Base-by-base conservation (phyloP, 2,329 filamentous ascomycete genomes). In the Phyllosticta capitalensis region DNA sequence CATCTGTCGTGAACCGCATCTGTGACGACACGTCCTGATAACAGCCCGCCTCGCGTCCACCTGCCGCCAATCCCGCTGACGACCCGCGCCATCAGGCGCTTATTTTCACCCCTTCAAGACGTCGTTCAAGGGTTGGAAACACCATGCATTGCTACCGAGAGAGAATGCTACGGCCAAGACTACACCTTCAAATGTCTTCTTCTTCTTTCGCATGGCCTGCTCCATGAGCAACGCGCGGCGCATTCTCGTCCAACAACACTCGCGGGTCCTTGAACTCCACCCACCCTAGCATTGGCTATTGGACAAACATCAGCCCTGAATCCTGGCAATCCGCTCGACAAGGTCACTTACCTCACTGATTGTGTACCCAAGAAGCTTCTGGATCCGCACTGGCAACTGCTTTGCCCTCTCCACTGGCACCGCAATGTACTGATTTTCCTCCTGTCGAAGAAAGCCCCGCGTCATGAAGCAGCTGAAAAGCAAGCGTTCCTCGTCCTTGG, bases 351-450 rank as follows among this genome's bases (percentile, higher is more conserved):
- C 64, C 49, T 65, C 64, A 56, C 64, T 65, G 17, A 65, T 54
- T 1, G 64, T 61, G 55, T 66, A 67, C 1, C 65, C 65, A 20
- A 65, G 62, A 49, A 64, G 63, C 45, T 62, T 54, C 53, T 67
- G 63, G 5, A 64, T 28, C 12, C 26, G n/a, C 1, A 56, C 54
- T 4, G 64, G 63, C 22, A 65, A 53, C 58, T 66, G 53, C 52
- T 65, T 61, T 24, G 67, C 65, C 45, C 64, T 64, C 33, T 67
- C 65, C 17, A 66, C 49, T 24, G 64, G 61, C 19, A 66, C 66
- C 1, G 67, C 65, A 14, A 75, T 64, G 57, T 69, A 74, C 60
- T 74, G 71, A 52, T 75, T 76, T 64, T 76, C 73, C 61, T 75
- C 72, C 58, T 60, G 58, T 9, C 58, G 45, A 19, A 60, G 58